Evolutionary conservation across 2,329 filamentous ascomycete species (phyloP).

Genomic region (Drechslerella stenobrocha): DNA sequence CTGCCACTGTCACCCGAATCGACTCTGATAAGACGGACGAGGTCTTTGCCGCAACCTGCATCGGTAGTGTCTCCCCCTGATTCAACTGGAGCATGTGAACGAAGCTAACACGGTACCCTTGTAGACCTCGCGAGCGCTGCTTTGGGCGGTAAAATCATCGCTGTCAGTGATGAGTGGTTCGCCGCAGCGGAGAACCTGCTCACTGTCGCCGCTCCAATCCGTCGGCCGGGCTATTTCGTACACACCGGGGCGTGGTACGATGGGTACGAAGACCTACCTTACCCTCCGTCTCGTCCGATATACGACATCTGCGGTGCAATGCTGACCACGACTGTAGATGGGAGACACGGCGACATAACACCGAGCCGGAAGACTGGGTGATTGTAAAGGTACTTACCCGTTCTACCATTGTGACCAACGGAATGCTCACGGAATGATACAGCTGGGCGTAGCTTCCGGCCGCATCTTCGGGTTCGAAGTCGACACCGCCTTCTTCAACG

Average conservation of each 20-base stretch:
- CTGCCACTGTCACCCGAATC: conserved; percentile 48
- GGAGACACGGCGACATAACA: conserved; percentile 69
- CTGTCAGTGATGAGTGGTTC: conserved; percentile 71
- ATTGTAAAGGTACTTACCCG: conserved; percentile 57
- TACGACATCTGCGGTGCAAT: no score
- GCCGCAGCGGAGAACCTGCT: conserved; percentile 68
- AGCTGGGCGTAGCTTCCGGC: conserved; percentile 69
- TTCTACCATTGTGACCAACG: conserved; percentile 53
- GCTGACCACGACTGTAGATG: no score
- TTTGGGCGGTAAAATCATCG: conserved; percentile 67
- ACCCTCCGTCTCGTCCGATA: no score
- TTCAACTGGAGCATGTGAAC: conserved; percentile 14
- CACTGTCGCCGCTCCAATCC: conserved; percentile 66
- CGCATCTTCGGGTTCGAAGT: conserved; percentile 74
- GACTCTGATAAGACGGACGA: conserved; percentile 50
- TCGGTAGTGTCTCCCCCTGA: conserved; percentile 39
- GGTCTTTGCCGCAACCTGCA: conserved; percentile 50
- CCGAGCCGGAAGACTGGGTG: conserved; percentile 68
- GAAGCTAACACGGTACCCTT: conserved; percentile 7
- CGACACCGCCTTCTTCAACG: conserved; percentile 79
- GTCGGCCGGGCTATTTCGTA: conserved; percentile 69
- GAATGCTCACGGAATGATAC: conserved; percentile 1
- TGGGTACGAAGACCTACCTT: conserved; percentile 60
- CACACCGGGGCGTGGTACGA: conserved; percentile 72
- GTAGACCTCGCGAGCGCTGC: conserved; percentile 66